Conservation (phyloP, 495 filamentous ascomycete genomes). For the Aspergillus avenaceus region DNA sequence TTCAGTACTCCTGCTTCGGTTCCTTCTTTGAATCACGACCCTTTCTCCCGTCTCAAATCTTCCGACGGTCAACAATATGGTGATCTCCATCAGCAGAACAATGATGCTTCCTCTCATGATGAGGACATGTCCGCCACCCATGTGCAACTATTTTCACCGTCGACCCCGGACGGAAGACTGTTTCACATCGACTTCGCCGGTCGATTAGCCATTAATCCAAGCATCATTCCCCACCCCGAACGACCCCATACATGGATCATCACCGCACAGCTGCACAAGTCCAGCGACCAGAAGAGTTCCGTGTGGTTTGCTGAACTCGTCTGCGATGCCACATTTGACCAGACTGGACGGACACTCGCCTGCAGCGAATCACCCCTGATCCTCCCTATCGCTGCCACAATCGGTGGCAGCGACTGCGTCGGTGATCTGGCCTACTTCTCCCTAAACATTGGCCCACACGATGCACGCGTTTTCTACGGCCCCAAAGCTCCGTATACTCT, state of each 20-base stretch:
- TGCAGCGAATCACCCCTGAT: slow-evolving; percentile 32
- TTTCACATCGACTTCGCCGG: slow-evolving; percentile 41
- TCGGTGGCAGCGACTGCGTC: slow-evolving; percentile 30
- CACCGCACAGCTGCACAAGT: slow-evolving; percentile 34
- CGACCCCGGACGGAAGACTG: slow-evolving; percentile 33
- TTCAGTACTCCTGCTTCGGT: neutral
- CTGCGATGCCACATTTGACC: slow-evolving; percentile 41
- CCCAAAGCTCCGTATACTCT: slow-evolving; percentile 39
- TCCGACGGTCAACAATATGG: neutral
- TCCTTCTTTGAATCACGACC: neutral
- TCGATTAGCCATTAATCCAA: slow-evolving; percentile 41
- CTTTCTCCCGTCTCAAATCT: neutral
- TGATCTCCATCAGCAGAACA: neutral
- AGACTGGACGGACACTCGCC: slow-evolving; percentile 23
- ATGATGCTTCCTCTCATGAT: neutral
- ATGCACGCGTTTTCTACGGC: slow-evolving; percentile 51
- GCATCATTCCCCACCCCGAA: slow-evolving; percentile 48
- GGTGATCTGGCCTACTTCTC: slow-evolving; percentile 29
- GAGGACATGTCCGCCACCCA: slow-evolving; percentile 17
- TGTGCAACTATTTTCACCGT: slow-evolving; percentile 37
- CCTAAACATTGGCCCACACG: slow-evolving; percentile 44
- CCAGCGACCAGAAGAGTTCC: neutral
- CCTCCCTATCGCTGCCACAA: slow-evolving; percentile 41
- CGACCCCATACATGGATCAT: slow-evolving; percentile 42
- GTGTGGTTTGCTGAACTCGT: slow-evolving; percentile 36